Conservation (phyloP, 2,329 filamentous ascomycete species). For the Teratosphaeria zuluensis region DNA sequence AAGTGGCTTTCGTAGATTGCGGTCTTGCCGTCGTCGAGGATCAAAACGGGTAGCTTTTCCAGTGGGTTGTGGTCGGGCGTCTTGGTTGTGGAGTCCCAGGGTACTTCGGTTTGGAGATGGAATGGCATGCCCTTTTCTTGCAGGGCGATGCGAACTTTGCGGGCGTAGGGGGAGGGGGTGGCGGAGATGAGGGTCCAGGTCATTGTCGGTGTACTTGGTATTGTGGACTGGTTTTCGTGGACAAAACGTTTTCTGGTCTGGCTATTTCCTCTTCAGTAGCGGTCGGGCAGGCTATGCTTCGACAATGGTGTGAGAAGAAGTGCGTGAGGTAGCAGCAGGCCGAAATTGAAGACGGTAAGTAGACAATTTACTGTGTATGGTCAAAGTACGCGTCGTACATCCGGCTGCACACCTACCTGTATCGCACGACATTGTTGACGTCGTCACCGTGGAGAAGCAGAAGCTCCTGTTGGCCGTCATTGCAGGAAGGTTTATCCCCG, state of each 20-base stretch:
- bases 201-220: conserved; percentile 8
- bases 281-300: too few species aligned
- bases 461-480: neutral
- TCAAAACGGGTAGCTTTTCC: conserved; percentile 31
- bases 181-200: neutral
- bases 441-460: neutral
- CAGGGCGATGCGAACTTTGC: conserved; percentile 33
- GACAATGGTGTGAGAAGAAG: too few species aligned
- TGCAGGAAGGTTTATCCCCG: neutral
- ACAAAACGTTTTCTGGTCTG: too few species aligned
- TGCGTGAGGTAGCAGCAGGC: too few species aligned
- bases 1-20: conserved; percentile 29
- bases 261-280: too few species aligned
- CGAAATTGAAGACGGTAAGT: too few species aligned
- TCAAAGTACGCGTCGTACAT: neutral
- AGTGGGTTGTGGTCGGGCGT: conserved; percentile 32
- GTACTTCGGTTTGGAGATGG: conserved; percentile 33
- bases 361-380: too few species aligned
- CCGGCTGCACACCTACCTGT: neutral
- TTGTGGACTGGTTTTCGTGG: neutral
- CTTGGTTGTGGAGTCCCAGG: conserved; percentile 31
- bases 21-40: conserved; percentile 20
- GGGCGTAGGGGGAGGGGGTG: conserved; percentile 30
- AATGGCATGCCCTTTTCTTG: conserved; percentile 32
- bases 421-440: neutral